Base-by-base conservation (phyloP, 768 basidiomycete species). In the Plicaturopsis crispa region DNA sequence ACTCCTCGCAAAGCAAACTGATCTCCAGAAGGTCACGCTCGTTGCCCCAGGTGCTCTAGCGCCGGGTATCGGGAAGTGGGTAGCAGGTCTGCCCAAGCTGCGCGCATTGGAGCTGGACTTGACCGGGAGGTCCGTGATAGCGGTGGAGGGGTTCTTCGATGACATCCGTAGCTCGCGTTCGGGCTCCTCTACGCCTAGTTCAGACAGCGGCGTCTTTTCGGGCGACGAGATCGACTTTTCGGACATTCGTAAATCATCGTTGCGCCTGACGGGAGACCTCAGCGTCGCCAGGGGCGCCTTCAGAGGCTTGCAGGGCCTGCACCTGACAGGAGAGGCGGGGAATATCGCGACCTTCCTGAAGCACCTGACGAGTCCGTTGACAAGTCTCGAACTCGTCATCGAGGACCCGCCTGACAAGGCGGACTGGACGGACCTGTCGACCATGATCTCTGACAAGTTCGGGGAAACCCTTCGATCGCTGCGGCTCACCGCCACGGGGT, bases 121-220 rank as follows among this genome's bases (percentile, higher is more conserved):
- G 18, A 75, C 82, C 0, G 80, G 78, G 39, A 66, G 81, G 40
- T 73, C 79, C 3, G 59, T 71, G 38, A 75, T 75, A 21, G 78
- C 80, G 0, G 78, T 86, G n/a, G 82, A 85, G 59, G 80, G 80
- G 14, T 88, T 88, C 58, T 88, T 88, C 54, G 78, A 79, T 52
- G 76, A 84, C 38, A 62, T 86, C 46, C n/a, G n/a, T n/a, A 61
- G 64, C 44, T 62, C 70, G 12, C 67, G 72, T 30, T 84, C 84
- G 1, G 85, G 84, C n/a, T 66, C 67, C 43, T 73, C 73, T 20
- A 82, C 84, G 10, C 85, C 84, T 5, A 75, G 69, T 45, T 79
- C 71, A 30, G 84, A 87, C 56, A 84, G 80, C 48, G 82, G 84
- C 30, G 74, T 86, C 43, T 85, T 83, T 63, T 84, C 83, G 38